A percentile compares a stretch with the other conserved stretches of the same genome.
Conservation (phyloP, 1,284 basidiomycete genomes). For the Naganishia sp. region DNA sequence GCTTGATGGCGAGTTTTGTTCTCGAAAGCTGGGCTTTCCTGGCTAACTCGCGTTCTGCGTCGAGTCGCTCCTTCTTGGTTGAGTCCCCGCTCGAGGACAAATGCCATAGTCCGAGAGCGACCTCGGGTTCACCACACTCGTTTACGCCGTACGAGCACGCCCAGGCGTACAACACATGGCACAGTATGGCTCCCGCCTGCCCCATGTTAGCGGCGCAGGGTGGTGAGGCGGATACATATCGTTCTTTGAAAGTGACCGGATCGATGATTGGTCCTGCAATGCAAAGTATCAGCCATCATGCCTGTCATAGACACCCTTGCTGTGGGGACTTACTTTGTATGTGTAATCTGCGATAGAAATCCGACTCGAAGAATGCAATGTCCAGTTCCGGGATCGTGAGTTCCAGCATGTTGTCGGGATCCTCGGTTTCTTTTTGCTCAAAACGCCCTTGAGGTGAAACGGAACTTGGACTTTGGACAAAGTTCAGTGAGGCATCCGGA, state of each 20-base stretch:
- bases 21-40: constrained; percentile 53
- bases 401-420: constrained; percentile 47
- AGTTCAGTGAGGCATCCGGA: too few relatives aligned
- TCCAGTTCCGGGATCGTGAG: constrained; percentile 64
- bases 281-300: background rate
- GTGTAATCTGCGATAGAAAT: constrained; percentile 77
- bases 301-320: too few relatives aligned
- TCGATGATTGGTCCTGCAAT: constrained; percentile 55
- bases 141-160: constrained; percentile 81
- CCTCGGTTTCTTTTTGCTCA: background rate
- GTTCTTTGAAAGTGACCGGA: constrained; percentile 68
- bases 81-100: constrained; percentile 9
- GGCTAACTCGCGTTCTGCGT: constrained; percentile 45
- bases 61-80: constrained; percentile 39
- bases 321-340: constrained; percentile 66
- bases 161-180: constrained; percentile 71
- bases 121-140: constrained; percentile 62
- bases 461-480: background rate
- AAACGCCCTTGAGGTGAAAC: background rate
- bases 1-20: constrained; percentile 64
- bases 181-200: constrained; percentile 55
- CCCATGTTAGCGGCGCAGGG: constrained; percentile 63
- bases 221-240: constrained; percentile 55
- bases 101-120: constrained; percentile 42
- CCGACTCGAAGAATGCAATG: constrained; percentile 73